Evolutionary conservation across 2,329 filamentous ascomycete genomes (phyloP).

Genomic region (Dichotomopilus funicola): DNA sequence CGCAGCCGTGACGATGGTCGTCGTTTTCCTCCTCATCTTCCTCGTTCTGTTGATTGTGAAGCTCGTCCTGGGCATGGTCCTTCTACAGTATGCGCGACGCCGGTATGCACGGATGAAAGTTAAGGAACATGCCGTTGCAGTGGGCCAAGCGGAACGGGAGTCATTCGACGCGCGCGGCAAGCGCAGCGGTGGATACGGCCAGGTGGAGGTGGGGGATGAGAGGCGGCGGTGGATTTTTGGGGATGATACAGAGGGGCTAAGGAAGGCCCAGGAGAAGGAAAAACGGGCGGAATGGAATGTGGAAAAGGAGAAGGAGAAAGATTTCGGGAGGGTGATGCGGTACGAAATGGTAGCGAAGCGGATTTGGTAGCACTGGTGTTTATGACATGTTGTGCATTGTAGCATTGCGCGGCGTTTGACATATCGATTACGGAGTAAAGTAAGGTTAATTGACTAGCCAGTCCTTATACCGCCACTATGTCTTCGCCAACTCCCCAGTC

Average conservation of each 20-base stretch:
- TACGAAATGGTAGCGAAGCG: constrained; percentile 96
- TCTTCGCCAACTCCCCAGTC: background rate
- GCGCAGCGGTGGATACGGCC: constrained; percentile 73
- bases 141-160: constrained; percentile 43
- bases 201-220: constrained; percentile 84
- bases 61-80: constrained; percentile 78
- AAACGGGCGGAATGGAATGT: constrained; percentile 56
- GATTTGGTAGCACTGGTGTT: constrained; percentile 63
- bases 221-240: constrained; percentile 79
- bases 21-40: constrained; percentile 80
- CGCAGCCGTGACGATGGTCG: constrained; percentile 70
- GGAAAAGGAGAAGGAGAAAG: constrained; percentile 49
- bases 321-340: constrained; percentile 62
- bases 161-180: constrained; percentile 64
- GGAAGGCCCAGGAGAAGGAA: constrained; percentile 55
- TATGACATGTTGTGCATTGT: background rate
- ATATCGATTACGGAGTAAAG: background rate
- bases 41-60: constrained; percentile 79
- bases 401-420: constrained; percentile 5
- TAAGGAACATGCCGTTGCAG: constrained; percentile 49
- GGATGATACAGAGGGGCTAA: constrained; percentile 69
- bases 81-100: constrained; percentile 71
- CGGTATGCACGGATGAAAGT: constrained; percentile 77
- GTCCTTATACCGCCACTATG: background rate
- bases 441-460: background rate